Evolutionary conservation across 768 basidiomycete genomes (phyloP), one percentile per base, ranked within the genome.

Genomic region (Termitomyces sp.): DNA sequence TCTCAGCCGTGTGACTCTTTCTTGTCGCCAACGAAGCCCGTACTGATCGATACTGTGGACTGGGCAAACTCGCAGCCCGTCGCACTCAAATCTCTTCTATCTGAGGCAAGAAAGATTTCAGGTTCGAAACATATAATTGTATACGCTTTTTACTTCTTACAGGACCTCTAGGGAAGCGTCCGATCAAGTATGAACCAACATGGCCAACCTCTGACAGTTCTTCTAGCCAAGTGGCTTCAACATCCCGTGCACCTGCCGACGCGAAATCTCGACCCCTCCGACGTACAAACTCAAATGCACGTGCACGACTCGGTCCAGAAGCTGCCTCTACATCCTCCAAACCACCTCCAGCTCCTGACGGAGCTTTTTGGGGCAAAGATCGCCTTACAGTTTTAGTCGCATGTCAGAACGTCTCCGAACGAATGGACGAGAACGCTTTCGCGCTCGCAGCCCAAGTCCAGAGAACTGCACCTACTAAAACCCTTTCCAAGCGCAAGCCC

Each of bases 391-490:
- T 76, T 26, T 51, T 76, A 37, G 65, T 68, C 41, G 65, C 72
- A 27, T 59, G 75, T 32, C 73, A 73, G 57, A 71, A 67, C 32
- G 70, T 73, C 12, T 72, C 72, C n/a, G 70, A 69, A 32, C 64
- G 67, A 22, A 67, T 72, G 41, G 69, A 75, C 56, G 67, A 70
- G 32, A 68, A 67, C 31, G 69, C 63, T 20, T 63, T 63, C 3
- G 22, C 65, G 27, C 59, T 54, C 16, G 57, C 55, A 26, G 56
- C 58, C 29, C 50, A 63, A 57, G 36, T 7, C 14, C n/a, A 42
- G 43, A 56, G 58, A 5, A 18, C 16, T 14, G 53, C 41, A 6
- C 52, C 36, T 39, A 3, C 53, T 12, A 60, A 60, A 27, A 43
- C 26, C 13, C 42, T 37, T 31, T n/a, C 48, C 14, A 61, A 58